These are phyloP conservation scores for Astrothelium subdiscretum DNA, from an alignment of 495 filamentous ascomycete genomes.

Conservation along the genomic window DNA sequence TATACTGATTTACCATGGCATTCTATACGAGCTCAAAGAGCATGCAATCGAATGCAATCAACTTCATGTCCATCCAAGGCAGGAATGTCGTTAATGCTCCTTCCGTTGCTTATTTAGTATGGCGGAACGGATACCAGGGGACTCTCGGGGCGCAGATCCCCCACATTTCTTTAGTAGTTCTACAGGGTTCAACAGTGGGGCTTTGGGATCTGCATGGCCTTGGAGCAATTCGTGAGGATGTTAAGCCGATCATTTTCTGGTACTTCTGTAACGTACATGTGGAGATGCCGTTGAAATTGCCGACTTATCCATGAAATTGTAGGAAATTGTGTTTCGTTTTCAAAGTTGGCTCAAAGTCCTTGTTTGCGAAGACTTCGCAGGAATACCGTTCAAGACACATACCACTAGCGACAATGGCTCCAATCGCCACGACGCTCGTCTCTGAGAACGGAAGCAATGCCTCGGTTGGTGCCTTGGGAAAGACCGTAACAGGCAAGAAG, in stretches of 20 bases:
- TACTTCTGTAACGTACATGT: not conserved
- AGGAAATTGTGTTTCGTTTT: not conserved
- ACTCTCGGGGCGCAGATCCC: not conserved
- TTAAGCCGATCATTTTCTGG: not conserved
- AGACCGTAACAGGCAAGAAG: conserved; percentile 19
- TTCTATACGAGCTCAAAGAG: no score
- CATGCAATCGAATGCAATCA: no score
- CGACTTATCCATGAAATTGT: not conserved
- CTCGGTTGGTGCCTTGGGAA: conserved; percentile 21
- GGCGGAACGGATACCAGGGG: not conserved
- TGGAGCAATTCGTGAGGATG: not conserved
- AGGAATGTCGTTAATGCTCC: not conserved
- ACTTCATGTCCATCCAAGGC: no score
- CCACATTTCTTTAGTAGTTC: not conserved
- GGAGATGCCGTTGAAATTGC: not conserved
- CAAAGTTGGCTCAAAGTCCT: not conserved
- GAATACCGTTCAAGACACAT: not conserved
- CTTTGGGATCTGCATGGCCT: not conserved
- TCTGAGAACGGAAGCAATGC: conserved; percentile 9
- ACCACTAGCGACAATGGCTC: not conserved
- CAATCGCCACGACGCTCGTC: conserved; percentile 5
- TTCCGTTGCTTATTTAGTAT: not conserved
- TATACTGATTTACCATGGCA: no score
- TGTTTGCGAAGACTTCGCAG: not conserved
- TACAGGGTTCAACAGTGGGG: not conserved